phyloP scores from a whole-genome alignment of 176 grass and related monocot genomes.

The Avena insularis region DNA sequence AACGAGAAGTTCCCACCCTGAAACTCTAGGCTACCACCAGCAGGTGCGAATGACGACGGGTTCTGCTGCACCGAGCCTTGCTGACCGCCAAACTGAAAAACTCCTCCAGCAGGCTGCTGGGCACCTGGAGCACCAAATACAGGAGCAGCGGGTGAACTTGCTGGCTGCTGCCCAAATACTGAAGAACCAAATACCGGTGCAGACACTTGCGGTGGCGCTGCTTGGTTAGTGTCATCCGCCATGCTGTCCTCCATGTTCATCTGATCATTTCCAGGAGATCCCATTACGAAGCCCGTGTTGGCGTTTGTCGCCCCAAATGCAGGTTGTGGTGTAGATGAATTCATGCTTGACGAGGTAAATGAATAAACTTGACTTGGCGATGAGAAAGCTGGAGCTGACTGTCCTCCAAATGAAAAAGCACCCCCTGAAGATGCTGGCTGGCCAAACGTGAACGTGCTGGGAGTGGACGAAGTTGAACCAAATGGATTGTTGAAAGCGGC shows the following conservation, averaged over 20 bases:
- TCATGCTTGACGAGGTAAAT: slow-evolving; percentile 52
- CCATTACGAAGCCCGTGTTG: slow-evolving; percentile 44
- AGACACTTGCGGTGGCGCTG: slow-evolving; percentile 26
- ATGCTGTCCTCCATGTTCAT: slow-evolving; percentile 76
- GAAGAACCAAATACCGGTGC: slow-evolving; percentile 53
- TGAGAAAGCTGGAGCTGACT: slow-evolving; percentile 41
- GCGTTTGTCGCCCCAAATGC: slow-evolving; percentile 51
- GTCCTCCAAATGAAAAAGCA: slow-evolving; percentile 55
- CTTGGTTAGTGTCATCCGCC: slow-evolving; percentile 59
- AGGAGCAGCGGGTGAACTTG: slow-evolving; percentile 31
- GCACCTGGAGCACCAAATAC: slow-evolving; percentile 52
- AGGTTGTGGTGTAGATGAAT: slow-evolving; percentile 45
- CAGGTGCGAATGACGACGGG: slow-evolving; percentile 46
- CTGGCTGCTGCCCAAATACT: slow-evolving; percentile 54
- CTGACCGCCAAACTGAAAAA: slow-evolving; percentile 63
- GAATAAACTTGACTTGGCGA: slow-evolving; percentile 51
- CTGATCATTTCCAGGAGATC: slow-evolving; percentile 67
- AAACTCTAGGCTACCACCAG: slow-evolving; percentile 63
- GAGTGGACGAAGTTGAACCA: slow-evolving; percentile 50
- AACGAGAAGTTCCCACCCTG: slow-evolving; percentile 65
- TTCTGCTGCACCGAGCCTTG: slow-evolving; percentile 48
- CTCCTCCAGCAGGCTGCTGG: slow-evolving; percentile 43
- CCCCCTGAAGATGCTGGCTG: slow-evolving; percentile 52
- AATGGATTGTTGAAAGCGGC: slow-evolving; percentile 48
- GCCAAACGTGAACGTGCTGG: slow-evolving; percentile 60